Base-by-base conservation (phyloP, 768 basidiomycete species). In the Pleurotus platypus region DNA sequence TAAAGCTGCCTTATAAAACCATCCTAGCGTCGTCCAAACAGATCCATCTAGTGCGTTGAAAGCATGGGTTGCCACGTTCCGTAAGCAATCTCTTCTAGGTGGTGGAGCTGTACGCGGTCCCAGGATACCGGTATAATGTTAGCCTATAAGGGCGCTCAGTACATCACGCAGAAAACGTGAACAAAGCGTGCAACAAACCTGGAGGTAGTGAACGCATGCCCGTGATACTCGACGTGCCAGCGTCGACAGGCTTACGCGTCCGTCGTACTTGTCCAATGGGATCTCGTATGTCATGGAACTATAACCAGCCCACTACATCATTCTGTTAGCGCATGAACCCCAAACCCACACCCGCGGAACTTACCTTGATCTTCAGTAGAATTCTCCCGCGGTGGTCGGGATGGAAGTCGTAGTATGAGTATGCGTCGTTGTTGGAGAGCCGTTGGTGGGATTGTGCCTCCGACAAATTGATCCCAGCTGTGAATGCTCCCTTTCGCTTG, bases 21-120 rank as follows among this genome's bases (percentile, higher is more conserved):
- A n/a, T 54, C 51, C 38, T 18, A 39, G 39, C 5, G 24, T 39
- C 38, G 15, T 6, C 22, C 15, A 54, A 18, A 16, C 49, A 56
- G 57, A 53, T 47, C 53, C 56, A 53, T 42, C 72, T 67, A 78
- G 62, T 71, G 70, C 58, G 75, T 72, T 18, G 78, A 77, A 26
- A 83, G 70, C 78, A 87, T 86, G 43, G 87, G 87, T 66, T 87
- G 85, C 88, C 88, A 90, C 53, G 82, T 79, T 58, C 88, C 88
- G 59, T 81, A 76, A 0, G 81, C 71, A 22, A 84, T 71, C 68
- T 89, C 88, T 69, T 90, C 88, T 60, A 90, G 73, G 62, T 87
- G 82, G 66, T 87, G 85, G 49, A 90, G 76, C 57, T 84, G 77
- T 38, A 90, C 81, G 55, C 82, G 79, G 68, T 87, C 82, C 83